A percentile compares a stretch with the other conserved stretches of the same genome.
phyloP scores from a whole-genome alignment of 2,329 filamentous ascomycete species.

The Fusarium camptoceras region DNA sequence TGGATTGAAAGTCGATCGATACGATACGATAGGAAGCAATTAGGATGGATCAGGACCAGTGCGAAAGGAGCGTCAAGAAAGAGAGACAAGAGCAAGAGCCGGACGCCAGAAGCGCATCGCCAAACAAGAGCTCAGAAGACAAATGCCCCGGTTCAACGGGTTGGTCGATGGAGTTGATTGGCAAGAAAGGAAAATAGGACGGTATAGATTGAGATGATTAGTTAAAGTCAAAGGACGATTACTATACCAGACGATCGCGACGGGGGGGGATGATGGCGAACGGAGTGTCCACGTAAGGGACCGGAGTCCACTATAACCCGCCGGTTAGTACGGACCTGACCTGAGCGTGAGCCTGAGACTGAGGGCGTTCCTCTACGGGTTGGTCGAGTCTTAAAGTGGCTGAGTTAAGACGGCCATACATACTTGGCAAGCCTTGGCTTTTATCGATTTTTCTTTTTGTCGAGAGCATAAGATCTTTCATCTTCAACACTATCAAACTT shows the following conservation, averaged over 20 bases:
- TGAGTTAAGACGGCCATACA: constrained; percentile 31
- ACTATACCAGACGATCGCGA: constrained; percentile 29
- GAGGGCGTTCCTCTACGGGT: not conserved
- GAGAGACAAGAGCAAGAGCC: constrained; percentile 40
- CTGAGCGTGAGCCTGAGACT: constrained; percentile 7
- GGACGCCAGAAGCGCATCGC: constrained; percentile 40
- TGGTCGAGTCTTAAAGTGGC: constrained; percentile 32
- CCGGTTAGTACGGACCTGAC: constrained; percentile 36
- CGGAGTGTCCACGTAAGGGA: constrained; percentile 48
- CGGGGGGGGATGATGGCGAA: constrained; percentile 40
- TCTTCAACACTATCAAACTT: not conserved
- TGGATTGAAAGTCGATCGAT: constrained; percentile 27
- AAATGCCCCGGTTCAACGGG: constrained; percentile 12
- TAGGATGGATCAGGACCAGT: constrained; percentile 24
- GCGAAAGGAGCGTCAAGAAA: constrained; percentile 46
- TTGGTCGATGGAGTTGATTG: constrained; percentile 13
- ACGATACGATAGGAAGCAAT: constrained; percentile 25
- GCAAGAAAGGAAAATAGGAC: constrained; percentile 10
- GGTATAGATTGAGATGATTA: constrained; percentile 18
- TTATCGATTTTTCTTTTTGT: not conserved
- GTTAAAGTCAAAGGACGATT: constrained; percentile 20
- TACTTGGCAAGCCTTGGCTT: constrained; percentile 33
- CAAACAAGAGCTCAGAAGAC: constrained; percentile 24
- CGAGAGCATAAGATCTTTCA: not conserved
- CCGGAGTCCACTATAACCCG: constrained; percentile 32